Percentiles rank a stretch among this genome's conserved stretches.
These are phyloP conservation scores for Diplodia sapinea DNA, from an alignment of 2,329 filamentous ascomycete genomes.

Conservation along the genomic window DNA sequence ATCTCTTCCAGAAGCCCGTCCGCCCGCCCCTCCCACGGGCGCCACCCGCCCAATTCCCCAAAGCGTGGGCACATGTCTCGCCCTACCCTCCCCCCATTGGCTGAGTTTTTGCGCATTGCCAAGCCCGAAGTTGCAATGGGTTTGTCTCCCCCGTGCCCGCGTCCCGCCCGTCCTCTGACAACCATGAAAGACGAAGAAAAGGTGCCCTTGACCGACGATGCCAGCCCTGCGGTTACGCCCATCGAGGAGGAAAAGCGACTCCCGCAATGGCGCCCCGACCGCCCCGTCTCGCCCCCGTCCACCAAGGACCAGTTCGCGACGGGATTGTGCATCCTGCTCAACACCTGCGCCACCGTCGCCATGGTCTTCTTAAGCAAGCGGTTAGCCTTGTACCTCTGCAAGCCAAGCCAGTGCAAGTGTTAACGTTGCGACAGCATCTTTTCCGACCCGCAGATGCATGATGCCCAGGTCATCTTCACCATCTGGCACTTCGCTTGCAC, in stretches of 20 bases:
- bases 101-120: background rate
- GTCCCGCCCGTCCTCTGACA: slow-evolving; percentile 1
- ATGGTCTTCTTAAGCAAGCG: slow-evolving; percentile 55
- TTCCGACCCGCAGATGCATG: slow-evolving; percentile 51
- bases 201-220: slow-evolving; percentile 6
- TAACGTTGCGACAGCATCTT: slow-evolving; percentile 46
- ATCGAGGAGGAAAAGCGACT: slow-evolving; percentile 23
- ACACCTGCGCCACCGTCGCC: slow-evolving; percentile 52
- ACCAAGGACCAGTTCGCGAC: slow-evolving; percentile 45
- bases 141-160: slow-evolving; percentile 1
- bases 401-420: background rate
- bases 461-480: slow-evolving; percentile 54
- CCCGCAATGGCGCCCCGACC: slow-evolving; percentile 28
- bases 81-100: slow-evolving; percentile 5
- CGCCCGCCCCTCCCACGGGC: background rate
- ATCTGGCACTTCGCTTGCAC: slow-evolving; percentile 58
- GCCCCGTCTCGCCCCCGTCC: slow-evolving; percentile 9
- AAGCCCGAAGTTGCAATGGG: slow-evolving; percentile 11
- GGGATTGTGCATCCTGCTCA: slow-evolving; percentile 50
- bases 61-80: slow-evolving; percentile 1
- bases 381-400: slow-evolving; percentile 37
- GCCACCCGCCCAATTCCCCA: background rate
- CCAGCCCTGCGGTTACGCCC: slow-evolving; percentile 17
- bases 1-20: background rate
- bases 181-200: slow-evolving; percentile 19